Percentiles rank a stretch among this genome's conserved stretches.
These are phyloP conservation scores for Sextonia rubra DNA, from an alignment of 164 flowering plant species.

Conservation along the genomic window DNA sequence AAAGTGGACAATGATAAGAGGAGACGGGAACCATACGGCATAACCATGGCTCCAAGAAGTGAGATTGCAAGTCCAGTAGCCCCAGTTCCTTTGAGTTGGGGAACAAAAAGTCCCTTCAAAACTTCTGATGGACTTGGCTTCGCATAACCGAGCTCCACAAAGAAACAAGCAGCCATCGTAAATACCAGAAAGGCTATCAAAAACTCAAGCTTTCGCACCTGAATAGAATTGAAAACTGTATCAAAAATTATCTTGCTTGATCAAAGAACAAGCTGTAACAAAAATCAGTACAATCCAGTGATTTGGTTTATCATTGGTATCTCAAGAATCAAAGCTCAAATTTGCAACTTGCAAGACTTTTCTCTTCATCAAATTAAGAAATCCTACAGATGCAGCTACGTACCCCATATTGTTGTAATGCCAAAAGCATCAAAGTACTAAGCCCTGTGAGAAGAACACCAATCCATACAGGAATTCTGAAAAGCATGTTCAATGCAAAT, in stretches of 20 bases:
- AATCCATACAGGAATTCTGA: slow-evolving; percentile 72
- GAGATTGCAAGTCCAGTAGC: slow-evolving; percentile 86
- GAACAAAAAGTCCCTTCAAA: slow-evolving; percentile 76
- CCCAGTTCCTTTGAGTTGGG: slow-evolving; percentile 79
- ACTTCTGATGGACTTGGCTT: slow-evolving; percentile 70
- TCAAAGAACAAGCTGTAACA: background rate
- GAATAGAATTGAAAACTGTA: slow-evolving; percentile 8
- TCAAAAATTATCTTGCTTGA: background rate
- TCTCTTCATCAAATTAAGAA: background rate
- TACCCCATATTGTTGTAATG: slow-evolving; percentile 97
- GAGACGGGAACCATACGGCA: slow-evolving; percentile 62
- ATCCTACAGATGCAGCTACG: background rate
- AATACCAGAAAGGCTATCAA: slow-evolving; percentile 77
- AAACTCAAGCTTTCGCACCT: slow-evolving; percentile 94
- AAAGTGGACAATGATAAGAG: background rate
- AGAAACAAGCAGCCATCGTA: slow-evolving; percentile 86
- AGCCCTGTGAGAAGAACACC: slow-evolving; percentile 95
- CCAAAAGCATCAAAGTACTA: slow-evolving; percentile 76
- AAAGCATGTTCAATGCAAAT: slow-evolving; percentile 94
- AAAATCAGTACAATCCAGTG: background rate
- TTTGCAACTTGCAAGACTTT: background rate
- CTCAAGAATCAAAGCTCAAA: background rate
- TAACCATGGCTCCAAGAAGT: slow-evolving; percentile 93
- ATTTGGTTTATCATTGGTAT: background rate
- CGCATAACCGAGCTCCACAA: slow-evolving; percentile 78